Percentiles rank a stretch among this genome's conserved stretches.
phyloP scores from a whole-genome alignment of 768 basidiomycete species.

The Russula sp. region DNA sequence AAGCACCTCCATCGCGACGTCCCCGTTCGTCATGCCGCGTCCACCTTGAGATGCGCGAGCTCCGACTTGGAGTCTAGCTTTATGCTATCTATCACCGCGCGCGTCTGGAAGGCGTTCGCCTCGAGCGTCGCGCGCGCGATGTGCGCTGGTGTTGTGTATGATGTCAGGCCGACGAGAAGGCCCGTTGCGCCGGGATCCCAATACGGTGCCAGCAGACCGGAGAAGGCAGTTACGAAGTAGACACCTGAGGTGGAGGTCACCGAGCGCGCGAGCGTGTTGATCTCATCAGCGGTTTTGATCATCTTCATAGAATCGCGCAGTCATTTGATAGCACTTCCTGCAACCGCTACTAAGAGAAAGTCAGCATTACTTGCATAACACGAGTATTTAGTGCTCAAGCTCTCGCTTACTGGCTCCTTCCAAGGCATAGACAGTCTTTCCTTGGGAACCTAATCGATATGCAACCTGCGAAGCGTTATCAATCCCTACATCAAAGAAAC shows the following conservation, averaged over 20 bases:
- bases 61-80: conserved; percentile 79
- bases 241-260: conserved; percentile 82
- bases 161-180: conserved; percentile 78
- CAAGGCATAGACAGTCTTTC: conserved; percentile 84
- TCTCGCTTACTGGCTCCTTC: conserved; percentile 82
- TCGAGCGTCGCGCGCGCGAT: conserved; percentile 94
- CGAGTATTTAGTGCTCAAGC: not conserved
- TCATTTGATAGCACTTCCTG: conserved; percentile 96
- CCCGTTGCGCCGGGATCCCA: conserved; percentile 95
- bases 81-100: conserved; percentile 95
- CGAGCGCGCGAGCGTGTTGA: conserved; percentile 78
- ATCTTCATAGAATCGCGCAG: conserved; percentile 86
- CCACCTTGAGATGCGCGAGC: conserved; percentile 86
- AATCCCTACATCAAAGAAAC: not conserved
- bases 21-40: conserved; percentile 97
- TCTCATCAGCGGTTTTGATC: conserved; percentile 75
- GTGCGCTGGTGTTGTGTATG: conserved; percentile 88
- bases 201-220: conserved; percentile 92
- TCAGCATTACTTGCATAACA: not conserved
- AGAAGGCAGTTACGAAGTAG: conserved; percentile 97
- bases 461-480: conserved; percentile 55
- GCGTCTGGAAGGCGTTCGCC: conserved; percentile 94
- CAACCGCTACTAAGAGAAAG: conserved; percentile 71
- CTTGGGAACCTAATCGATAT: conserved; percentile 77
- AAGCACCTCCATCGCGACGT: conserved; percentile 80